Evolutionary conservation across 306 rosid species (phyloP).

Genomic region (Lotus japonicus): DNA sequence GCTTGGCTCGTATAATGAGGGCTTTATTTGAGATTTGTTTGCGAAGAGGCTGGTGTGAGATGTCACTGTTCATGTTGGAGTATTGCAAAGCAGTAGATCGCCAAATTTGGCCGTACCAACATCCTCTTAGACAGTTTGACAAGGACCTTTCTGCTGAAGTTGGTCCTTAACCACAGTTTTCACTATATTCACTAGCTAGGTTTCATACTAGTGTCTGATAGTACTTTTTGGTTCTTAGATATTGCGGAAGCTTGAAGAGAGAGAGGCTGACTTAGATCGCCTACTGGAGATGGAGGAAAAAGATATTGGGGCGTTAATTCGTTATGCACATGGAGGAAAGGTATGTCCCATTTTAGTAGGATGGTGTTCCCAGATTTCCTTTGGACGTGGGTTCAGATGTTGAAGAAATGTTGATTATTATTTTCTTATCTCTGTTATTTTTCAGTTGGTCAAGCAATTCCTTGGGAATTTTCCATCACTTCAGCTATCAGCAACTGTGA

Average conservation of each 20-base stretch:
- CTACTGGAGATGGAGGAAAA: conserved; percentile 88
- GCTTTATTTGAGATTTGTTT: conserved; percentile 92
- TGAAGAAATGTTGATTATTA: conserved; percentile 14
- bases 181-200: conserved; percentile 11
- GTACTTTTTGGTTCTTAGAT: conserved; percentile 40
- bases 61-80: conserved; percentile 86
- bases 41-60: conserved; percentile 94
- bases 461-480: conserved; percentile 85
- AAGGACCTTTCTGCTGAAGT: conserved; percentile 82
- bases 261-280: conserved; percentile 80
- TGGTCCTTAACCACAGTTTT: conserved; percentile 31
- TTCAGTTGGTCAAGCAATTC: conserved; percentile 72
- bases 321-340: conserved; percentile 89
- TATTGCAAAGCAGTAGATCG: conserved; percentile 98
- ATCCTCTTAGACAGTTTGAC: conserved; percentile 91
- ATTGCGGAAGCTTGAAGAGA: conserved; percentile 78
- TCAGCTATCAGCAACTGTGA: conserved; percentile 84
- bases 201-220: conserved; percentile 18
- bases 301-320: conserved; percentile 86
- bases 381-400: conserved; percentile 4
- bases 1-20: conserved; percentile 91
- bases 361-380: conserved; percentile 8
- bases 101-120: conserved; percentile 91
- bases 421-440: conserved; percentile 11
- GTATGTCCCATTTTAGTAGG: conserved; percentile 39